Evolutionary conservation across 805 yeast species (phyloP).

Genomic region (Zygotorulaspora chibaensis): DNA sequence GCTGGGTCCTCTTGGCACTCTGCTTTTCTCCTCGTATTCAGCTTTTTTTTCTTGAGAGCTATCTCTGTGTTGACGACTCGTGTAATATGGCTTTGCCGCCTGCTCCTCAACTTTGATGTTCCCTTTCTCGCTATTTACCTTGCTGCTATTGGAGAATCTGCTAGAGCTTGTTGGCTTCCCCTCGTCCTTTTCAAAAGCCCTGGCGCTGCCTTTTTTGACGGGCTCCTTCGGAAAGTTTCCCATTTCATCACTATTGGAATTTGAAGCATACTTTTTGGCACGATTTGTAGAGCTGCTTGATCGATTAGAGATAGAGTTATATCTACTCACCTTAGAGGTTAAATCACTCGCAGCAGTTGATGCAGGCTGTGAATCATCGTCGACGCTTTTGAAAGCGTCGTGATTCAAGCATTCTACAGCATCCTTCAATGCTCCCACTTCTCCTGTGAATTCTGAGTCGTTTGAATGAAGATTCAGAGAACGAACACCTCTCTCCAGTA

Average conservation of each 20-base stretch:
- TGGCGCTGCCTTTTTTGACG: neutral
- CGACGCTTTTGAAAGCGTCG: constrained; percentile 3
- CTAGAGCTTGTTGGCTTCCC: neutral
- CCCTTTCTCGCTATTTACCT: neutral
- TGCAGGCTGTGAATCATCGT: constrained; percentile 16
- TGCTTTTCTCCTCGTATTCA: constrained; percentile 5
- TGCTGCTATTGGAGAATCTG: neutral
- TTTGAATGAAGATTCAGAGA: constrained; percentile 15
- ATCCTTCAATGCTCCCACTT: constrained; percentile 10
- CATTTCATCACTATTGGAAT: neutral
- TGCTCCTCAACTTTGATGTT: neutral
- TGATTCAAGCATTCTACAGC: constrained; percentile 7
- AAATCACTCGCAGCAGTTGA: constrained; percentile 1
- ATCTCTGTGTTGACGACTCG: constrained; percentile 6
- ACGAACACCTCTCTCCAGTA: constrained; percentile 13
- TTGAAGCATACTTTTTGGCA: neutral
- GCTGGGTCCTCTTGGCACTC: constrained; percentile 2
- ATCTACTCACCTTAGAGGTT: constrained; percentile 18
- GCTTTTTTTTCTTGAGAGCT: constrained; percentile 1
- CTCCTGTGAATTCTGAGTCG: constrained; percentile 15
- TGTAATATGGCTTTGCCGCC: neutral
- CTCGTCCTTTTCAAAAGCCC: neutral
- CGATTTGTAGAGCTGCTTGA: neutral
- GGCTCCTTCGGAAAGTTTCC: neutral
- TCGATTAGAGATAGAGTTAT: constrained; percentile 2